A percentile compares a stretch with the other conserved stretches of the same genome.
phyloP scores from a whole-genome alignment of 441 rosid species.

The Gossypium trilobum region DNA sequence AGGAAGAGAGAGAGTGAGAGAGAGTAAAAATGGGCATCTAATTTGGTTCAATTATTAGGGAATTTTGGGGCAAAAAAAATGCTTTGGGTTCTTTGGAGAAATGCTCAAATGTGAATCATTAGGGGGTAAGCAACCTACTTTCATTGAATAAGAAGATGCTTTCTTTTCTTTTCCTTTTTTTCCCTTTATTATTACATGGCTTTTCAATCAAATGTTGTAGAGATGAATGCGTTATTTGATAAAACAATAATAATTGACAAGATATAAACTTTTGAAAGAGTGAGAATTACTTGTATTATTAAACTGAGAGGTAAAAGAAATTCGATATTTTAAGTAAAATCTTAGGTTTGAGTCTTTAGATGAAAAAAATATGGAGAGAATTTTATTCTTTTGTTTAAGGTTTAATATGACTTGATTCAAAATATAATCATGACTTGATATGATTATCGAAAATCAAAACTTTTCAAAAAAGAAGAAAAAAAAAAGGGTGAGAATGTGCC shows the following conservation, averaged over 20 bases:
- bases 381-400: too few species aligned
- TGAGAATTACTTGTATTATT: too few species aligned
- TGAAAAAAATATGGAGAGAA: too few species aligned
- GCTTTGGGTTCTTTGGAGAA: background rate
- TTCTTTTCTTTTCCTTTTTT: background rate
- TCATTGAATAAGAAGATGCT: background rate
- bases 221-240: background rate
- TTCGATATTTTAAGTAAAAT: too few species aligned
- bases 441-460: too few species aligned
- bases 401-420: too few species aligned
- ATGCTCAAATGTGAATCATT: background rate
- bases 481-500: background rate
- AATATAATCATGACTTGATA: too few species aligned
- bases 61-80: conserved; percentile 6
- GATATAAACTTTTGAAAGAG: background rate
- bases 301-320: too few species aligned
- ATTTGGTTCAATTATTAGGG: conserved; percentile 23
- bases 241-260: background rate
- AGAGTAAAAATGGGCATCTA: conserved; percentile 14
- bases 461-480: too few species aligned
- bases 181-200: background rate
- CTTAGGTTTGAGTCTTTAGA: accelerated
- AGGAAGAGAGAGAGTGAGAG: background rate
- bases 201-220: background rate
- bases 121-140: background rate